Base-by-base conservation (phyloP, 2,329 filamentous ascomycete genomes). In the Penicillium crustosum region DNA sequence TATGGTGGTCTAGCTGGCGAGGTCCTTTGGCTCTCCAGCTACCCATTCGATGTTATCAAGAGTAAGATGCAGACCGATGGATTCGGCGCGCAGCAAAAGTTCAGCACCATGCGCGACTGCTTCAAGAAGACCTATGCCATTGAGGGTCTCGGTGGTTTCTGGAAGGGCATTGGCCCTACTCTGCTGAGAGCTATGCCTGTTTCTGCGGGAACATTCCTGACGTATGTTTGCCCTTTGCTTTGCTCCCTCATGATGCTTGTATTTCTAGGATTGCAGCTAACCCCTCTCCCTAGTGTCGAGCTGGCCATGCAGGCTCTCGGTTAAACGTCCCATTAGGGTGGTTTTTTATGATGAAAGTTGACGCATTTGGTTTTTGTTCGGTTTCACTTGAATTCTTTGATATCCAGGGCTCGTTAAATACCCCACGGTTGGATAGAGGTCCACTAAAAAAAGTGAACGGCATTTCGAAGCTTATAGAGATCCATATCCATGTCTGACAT, bases 1-100 rank as follows among this genome's bases (percentile, higher is more conserved):
- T 99, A 97, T 74, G 94, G 94, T 63, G 94, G 94, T 44, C 77
- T 99, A 41, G 94, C 94, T 0, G 94, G 94, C 66, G 94, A 99
- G 82, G 91, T 87, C 52, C 83, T 99, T 57, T 99, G 94, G 94
- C 80, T 99, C 55, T 83, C 84, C 36, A 96, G 91, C 72, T 99
- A 99, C 78, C 94, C 94, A 23, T 89, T 99, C 64, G 94, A 99
- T 77, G 93, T 99, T 29, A 79, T 99, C 78, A 99, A 99, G 89
- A 96, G 91, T 78, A 97, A 96, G 85, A 97, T 97, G 93, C 94
- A 99, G 84, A 96, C 89, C 58, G 94, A 99, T 78, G 93, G 90
- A 0, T 94, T 97, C 72, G 91, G 90, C 2, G 75, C 72, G 5
- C 78, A 83, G 62, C 86, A 88, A 80, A 83, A 83, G 72, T 99